These are phyloP conservation scores for Glycine soja DNA, from an alignment of 306 rosid genomes.

Conservation along the genomic window DNA sequence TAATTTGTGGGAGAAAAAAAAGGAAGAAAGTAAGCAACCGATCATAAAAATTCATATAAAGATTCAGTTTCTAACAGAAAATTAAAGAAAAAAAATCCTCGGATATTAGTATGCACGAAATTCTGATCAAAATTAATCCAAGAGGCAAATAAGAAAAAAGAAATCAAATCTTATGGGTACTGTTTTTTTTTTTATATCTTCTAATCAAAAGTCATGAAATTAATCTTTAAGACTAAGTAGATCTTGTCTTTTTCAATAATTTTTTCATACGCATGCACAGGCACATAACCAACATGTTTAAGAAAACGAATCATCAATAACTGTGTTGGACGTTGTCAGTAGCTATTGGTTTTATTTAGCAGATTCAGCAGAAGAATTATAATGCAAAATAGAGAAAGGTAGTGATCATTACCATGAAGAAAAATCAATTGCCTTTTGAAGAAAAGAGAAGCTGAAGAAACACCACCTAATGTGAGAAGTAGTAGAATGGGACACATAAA, in stretches of 20 bases:
- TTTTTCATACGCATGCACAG: too few relatives aligned
- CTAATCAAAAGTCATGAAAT: too few relatives aligned
- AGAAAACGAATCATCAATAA: too few relatives aligned
- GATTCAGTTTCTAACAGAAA: background rate
- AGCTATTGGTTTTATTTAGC: background rate
- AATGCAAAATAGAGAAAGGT: constrained; percentile 17
- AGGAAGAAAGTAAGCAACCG: background rate
- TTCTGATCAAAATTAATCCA: background rate
- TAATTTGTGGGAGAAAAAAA: too few relatives aligned
- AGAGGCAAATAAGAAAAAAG: too few relatives aligned
- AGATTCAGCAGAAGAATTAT: background rate
- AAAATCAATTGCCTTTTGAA: background rate
- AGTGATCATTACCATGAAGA: constrained; percentile 33
- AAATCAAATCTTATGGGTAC: background rate
- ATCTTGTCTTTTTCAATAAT: too few relatives aligned
- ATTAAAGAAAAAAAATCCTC: background rate
- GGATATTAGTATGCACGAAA: background rate
- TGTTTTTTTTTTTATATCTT: too few relatives aligned
- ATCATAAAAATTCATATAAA: constrained; percentile 18
- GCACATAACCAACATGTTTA: too few relatives aligned
- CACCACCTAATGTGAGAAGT: background rate
- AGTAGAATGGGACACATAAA: background rate
- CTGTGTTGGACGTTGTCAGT: too few relatives aligned
- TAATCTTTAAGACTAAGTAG: too few relatives aligned
- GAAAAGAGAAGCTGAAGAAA: constrained; percentile 17